These are phyloP conservation scores for Gelatoporia subvermispora DNA, from an alignment of 768 basidiomycete genomes.

Conservation along the genomic window DNA sequence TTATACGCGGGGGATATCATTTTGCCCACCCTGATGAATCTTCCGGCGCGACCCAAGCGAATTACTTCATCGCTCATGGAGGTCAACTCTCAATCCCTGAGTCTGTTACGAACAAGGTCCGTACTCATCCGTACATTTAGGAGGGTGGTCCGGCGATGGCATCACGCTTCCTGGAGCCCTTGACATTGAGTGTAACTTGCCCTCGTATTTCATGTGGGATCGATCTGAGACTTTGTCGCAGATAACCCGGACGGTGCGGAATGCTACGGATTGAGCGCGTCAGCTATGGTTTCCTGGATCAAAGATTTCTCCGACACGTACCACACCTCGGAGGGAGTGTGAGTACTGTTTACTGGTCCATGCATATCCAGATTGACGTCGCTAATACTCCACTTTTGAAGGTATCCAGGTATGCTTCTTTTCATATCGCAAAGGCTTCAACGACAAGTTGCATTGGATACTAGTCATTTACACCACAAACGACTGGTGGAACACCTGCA, in stretches of 20 bases:
- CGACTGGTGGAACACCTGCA: slow-evolving; percentile 66
- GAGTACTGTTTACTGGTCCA: slow-evolving; percentile 9
- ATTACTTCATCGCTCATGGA: slow-evolving; percentile 53
- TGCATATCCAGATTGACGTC: neutral
- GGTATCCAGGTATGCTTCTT: slow-evolving; percentile 36
- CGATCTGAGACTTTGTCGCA: slow-evolving; percentile 16
- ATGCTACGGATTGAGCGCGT: slow-evolving; percentile 50
- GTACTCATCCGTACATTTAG: slow-evolving; percentile 16
- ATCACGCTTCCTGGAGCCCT: slow-evolving; percentile 60
- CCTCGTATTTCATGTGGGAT: neutral
- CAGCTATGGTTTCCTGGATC: slow-evolving; percentile 63
- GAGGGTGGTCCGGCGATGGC: slow-evolving; percentile 52
- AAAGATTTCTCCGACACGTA: slow-evolving; percentile 59
- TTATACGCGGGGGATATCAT: slow-evolving; percentile 60
- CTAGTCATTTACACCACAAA: slow-evolving; percentile 60
- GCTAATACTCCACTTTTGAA: no score
- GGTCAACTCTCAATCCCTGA: slow-evolving; percentile 26
- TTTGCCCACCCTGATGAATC: slow-evolving; percentile 52
- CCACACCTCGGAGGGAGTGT: slow-evolving; percentile 42
- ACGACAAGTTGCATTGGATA: no score
- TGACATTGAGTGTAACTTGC: slow-evolving; percentile 52
- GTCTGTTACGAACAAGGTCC: neutral
- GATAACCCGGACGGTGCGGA: slow-evolving; percentile 47
- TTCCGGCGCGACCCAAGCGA: slow-evolving; percentile 54
- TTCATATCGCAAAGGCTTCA: no score